Evolutionary conservation across 1,284 basidiomycete genomes (phyloP), one percentile per base, ranked within the genome.

Genomic region (Pyrrhoderma lamaoense): DNA sequence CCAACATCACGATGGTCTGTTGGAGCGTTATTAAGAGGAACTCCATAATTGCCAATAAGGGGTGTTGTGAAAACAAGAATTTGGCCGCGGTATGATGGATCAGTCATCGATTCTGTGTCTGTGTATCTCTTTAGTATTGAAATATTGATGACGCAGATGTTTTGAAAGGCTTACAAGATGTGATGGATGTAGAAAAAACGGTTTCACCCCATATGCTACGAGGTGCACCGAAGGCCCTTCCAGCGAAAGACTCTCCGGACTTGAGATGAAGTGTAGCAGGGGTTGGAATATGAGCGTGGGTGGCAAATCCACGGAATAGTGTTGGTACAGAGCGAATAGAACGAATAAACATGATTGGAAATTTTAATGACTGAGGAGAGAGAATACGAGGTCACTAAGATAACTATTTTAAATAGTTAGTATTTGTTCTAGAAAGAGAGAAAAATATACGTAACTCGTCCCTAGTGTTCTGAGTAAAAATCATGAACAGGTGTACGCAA

Each of bases 51-150:
- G 46, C 96, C 96, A 59, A 99, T 97, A 68, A 99, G 81, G 21
- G 96, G 95, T 3, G 94, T 90, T 23, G 95, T 99, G 73, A 99
- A 99, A 54, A 98, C 93, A 56, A 99, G 80, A 61, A 99, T 93
- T 71, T 99, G 96, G 49, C 93, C 89, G 35, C 92, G 89, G 71
- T 99, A 99, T 8, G 96, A 99, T 4, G 95, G 95, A 66, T 99
- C 95, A 43, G 95, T 99, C 92, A 99, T 96, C 13, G 93, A 97
- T 71, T 99, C 96, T 51, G 94, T 98, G 70, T 99, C 90, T 93
- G 59, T 16, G 34, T 34, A 49, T 45, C 61, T 55, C 42, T 48
- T 49, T 53, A 34, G 34, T 51, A 9, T 36, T 21, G 35, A 37
- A 37, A 16, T 16, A 11, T 9, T 37, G 16, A 37, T 37, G 35